Conservation (phyloP, 1,284 basidiomycete species). For the Sporisorium iseilematis-ciliati region DNA sequence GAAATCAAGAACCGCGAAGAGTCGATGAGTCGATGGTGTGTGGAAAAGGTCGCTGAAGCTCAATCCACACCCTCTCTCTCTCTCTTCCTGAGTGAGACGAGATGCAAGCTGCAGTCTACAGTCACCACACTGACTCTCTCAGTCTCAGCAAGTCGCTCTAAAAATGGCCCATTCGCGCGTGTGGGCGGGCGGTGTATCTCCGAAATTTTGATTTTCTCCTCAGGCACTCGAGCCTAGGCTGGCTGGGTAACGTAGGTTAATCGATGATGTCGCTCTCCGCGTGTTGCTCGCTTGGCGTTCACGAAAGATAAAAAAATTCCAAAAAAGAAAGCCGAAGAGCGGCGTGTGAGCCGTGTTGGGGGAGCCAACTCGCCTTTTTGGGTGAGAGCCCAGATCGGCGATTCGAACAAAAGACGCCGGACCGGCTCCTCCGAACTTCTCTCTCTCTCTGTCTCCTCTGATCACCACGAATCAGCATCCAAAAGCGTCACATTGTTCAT, state of each 20-base stretch:
- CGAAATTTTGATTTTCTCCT: slow-evolving; percentile 5
- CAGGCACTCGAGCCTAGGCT: neutral
- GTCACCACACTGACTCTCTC: slow-evolving; percentile 1
- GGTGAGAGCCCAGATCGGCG: slow-evolving; percentile 11
- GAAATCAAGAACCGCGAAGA: too few species aligned
- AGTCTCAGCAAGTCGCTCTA: neutral
- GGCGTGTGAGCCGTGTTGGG: slow-evolving; percentile 1
- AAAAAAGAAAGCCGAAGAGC: slow-evolving; percentile 9
- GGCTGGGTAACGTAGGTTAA: too few species aligned
- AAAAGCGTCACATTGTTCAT: neutral
- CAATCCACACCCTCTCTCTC: too few species aligned
- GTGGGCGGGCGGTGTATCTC: neutral
- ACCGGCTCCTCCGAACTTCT: slow-evolving; percentile 19
- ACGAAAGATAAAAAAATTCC: neutral
- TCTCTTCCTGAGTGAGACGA: slow-evolving; percentile 7
- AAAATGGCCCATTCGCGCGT: slow-evolving; percentile 14
- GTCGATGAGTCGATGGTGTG: too few species aligned
- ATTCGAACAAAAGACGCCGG: slow-evolving; percentile 19
- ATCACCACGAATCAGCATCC: neutral
- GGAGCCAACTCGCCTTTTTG: neutral
- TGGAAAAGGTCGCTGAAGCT: too few species aligned
- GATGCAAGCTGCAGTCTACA: slow-evolving; percentile 11
- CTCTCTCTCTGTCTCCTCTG: neutral
- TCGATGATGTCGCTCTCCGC: slow-evolving; percentile 3
- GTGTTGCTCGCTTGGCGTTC: slow-evolving; percentile 5